Evolutionary conservation across 202 grass and related monocot genomes (phyloP).

Genomic region (Saccharum hybrid): DNA sequence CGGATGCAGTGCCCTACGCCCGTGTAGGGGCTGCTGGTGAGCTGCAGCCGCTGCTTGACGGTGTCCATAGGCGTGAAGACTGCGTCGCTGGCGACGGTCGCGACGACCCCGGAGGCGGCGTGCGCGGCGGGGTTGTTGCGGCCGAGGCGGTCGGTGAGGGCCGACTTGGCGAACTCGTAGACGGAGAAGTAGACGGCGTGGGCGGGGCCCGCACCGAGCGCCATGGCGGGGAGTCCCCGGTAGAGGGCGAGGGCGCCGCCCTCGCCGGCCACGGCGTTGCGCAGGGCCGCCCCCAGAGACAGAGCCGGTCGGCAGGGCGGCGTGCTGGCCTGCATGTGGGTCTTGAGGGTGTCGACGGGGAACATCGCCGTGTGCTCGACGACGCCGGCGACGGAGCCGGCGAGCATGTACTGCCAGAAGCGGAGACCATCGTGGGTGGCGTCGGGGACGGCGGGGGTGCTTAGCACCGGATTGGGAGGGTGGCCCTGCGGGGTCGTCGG

Average conservation of each 20-base stretch:
- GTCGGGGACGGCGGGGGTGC: slow-evolving; percentile 44
- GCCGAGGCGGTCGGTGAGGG: slow-evolving; percentile 60
- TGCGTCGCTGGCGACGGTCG: slow-evolving; percentile 81
- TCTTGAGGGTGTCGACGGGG: slow-evolving; percentile 93
- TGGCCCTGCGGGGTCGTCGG: slow-evolving; percentile 48
- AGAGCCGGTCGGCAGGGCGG: slow-evolving; percentile 62
- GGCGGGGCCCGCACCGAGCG: slow-evolving; percentile 82
- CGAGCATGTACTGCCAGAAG: slow-evolving; percentile 99
- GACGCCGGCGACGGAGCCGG: slow-evolving; percentile 90
- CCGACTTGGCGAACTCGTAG: slow-evolving; percentile 80
- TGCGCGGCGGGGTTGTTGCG: slow-evolving; percentile 82
- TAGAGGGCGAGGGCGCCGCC: slow-evolving; percentile 66
- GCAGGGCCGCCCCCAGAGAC: slow-evolving; percentile 60
- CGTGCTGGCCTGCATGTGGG: slow-evolving; percentile 79
- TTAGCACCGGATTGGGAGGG: slow-evolving; percentile 49
- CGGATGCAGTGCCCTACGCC: slow-evolving; percentile 76
- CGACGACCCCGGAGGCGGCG: slow-evolving; percentile 81
- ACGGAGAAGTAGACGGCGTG: slow-evolving; percentile 96
- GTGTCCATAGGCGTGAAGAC: slow-evolving; percentile 99
- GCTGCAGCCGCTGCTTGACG: slow-evolving; percentile 96
- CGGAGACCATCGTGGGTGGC: slow-evolving; percentile 78
- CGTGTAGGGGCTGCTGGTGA: slow-evolving; percentile 82
- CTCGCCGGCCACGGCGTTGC: slow-evolving; percentile 51
- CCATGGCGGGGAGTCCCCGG: slow-evolving; percentile 90
- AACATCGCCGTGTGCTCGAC: slow-evolving; percentile 98